These are phyloP conservation scores for Wallacemonas collosoma DNA, from an alignment of 208 protist genomes.

Conservation along the genomic window DNA sequence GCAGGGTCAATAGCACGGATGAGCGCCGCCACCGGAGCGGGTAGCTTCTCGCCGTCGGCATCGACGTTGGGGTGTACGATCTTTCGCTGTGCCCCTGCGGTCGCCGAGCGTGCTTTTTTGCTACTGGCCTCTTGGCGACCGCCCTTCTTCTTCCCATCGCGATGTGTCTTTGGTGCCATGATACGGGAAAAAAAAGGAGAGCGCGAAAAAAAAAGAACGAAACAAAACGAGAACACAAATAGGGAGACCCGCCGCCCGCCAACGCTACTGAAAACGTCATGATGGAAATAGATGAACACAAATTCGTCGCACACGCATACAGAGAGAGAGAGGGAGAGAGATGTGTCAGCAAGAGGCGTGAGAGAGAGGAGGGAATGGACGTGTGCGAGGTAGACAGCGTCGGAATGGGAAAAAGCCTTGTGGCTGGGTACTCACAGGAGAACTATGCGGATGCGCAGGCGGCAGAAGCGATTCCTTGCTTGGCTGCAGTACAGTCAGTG, in stretches of 20 bases:
- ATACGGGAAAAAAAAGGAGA: neutral
- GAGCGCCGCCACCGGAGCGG: constrained; percentile 25
- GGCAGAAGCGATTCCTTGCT: too few relatives aligned
- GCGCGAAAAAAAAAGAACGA: constrained; percentile 2
- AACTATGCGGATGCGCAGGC: too few relatives aligned
- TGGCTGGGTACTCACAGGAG: too few relatives aligned
- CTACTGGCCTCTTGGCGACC: neutral
- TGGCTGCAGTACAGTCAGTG: too few relatives aligned
- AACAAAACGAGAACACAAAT: constrained; percentile 18
- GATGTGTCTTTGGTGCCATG: constrained; percentile 16
- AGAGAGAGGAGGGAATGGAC: too few relatives aligned
- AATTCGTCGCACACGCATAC: too few relatives aligned
- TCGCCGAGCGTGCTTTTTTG: neutral
- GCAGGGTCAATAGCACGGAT: constrained; percentile 27
- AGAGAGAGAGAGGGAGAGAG: constrained; percentile 16
- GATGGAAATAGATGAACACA: too few relatives aligned
- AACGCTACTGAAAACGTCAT: too few relatives aligned
- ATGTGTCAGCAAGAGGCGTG: neutral
- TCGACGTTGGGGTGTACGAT: constrained; percentile 4
- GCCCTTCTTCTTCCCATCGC: neutral
- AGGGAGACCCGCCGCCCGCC: neutral
- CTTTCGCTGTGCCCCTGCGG: neutral
- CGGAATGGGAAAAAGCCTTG: too few relatives aligned
- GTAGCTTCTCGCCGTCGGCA: constrained; percentile 12
- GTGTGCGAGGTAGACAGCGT: too few relatives aligned